Evolutionary conservation across 148 eudicot species (phyloP).

Genomic region (Chenopodium formosanum): DNA sequence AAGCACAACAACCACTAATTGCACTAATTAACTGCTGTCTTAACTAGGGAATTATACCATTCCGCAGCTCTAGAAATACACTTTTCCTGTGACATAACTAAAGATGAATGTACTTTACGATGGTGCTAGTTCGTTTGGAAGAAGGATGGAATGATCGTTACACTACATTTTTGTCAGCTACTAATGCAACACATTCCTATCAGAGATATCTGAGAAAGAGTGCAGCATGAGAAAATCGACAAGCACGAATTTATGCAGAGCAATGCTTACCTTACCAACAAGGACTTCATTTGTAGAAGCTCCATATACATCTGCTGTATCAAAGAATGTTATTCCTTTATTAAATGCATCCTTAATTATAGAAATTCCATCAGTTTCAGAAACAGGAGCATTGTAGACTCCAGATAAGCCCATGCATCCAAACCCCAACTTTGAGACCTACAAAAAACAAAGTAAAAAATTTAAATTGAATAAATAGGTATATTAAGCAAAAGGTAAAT

Average conservation of each 20-base stretch:
- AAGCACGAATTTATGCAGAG: not conserved
- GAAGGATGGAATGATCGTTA: not conserved
- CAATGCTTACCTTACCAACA: constrained; percentile 57
- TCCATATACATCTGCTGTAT: constrained; percentile 70
- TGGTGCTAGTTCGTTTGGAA: not conserved
- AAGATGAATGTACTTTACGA: not conserved
- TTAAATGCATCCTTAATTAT: constrained; percentile 55
- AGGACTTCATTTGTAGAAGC: constrained; percentile 52
- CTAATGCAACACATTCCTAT: not conserved
- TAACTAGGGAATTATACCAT: not conserved
- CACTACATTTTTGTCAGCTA: not conserved
- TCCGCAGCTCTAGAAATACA: not conserved
- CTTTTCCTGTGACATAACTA: not conserved
- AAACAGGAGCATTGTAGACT: constrained; percentile 43
- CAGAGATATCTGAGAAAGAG: not conserved
- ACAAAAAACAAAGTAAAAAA: not conserved
- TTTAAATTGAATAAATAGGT: not conserved
- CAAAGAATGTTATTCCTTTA: constrained; percentile 68
- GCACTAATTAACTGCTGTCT: not conserved
- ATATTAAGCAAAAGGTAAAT: not conserved
- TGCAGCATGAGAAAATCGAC: not conserved
- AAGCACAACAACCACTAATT: not conserved
- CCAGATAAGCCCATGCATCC: constrained; percentile 62
- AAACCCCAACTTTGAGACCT: constrained; percentile 65
- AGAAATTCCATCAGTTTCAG: constrained; percentile 57